Conservation (phyloP, 1,284 basidiomycete species). For the Farysia itapuensis region DNA sequence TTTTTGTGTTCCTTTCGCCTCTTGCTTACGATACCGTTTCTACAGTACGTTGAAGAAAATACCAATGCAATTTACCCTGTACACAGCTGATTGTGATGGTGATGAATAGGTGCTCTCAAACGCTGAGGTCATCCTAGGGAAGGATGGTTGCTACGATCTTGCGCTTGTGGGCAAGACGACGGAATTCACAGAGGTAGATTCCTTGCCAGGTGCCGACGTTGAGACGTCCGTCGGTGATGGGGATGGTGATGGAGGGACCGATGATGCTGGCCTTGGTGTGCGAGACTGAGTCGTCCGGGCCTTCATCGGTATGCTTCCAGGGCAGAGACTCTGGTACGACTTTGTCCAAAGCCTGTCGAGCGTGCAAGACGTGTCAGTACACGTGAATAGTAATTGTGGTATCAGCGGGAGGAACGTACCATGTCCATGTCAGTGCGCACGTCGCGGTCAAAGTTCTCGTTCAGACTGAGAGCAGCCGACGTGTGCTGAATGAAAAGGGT, state of each 20-base stretch:
- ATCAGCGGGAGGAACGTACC: slow-evolving; percentile 44
- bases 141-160: slow-evolving; percentile 79
- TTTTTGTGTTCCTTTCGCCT: no score
- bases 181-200: slow-evolving; percentile 76
- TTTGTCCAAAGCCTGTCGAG: slow-evolving; percentile 67
- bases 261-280: slow-evolving; percentile 86
- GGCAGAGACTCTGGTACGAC: slow-evolving; percentile 78
- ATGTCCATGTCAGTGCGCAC: slow-evolving; percentile 63
- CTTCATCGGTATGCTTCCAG: slow-evolving; percentile 88
- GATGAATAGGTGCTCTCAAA: no score
- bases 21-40: no score
- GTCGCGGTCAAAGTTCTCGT: slow-evolving; percentile 81
- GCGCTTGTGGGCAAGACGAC: slow-evolving; percentile 69
- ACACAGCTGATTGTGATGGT: no score
- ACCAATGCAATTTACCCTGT: no score
- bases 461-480: slow-evolving; percentile 81
- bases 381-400: not conserved
- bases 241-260: slow-evolving; percentile 78
- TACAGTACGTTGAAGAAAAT: no score
- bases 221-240: slow-evolving; percentile 78
- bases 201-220: slow-evolving; percentile 92
- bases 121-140: slow-evolving; percentile 54
- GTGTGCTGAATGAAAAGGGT: slow-evolving; percentile 77
- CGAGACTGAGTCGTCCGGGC: slow-evolving; percentile 63
- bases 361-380: not conserved